These are phyloP conservation scores for Fusarium incarnatum DNA, from an alignment of 2,329 filamentous ascomycete species.

Conservation along the genomic window DNA sequence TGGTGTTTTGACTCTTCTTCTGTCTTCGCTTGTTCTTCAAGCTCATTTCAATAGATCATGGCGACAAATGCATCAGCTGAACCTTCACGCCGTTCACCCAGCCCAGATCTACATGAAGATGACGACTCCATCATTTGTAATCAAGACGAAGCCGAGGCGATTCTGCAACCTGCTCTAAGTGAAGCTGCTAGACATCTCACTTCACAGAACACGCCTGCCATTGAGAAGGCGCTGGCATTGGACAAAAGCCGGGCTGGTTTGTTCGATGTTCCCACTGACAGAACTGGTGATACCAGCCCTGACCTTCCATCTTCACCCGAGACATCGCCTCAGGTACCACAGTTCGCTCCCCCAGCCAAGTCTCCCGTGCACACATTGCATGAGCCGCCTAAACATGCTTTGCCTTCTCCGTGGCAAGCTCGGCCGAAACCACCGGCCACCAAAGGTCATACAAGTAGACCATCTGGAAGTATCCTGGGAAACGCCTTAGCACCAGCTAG, in stretches of 20 bases:
- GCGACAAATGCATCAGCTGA: constrained; percentile 15
- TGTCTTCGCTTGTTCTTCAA: not conserved
- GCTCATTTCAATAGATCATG: constrained; percentile 18
- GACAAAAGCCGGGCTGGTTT: constrained; percentile 52
- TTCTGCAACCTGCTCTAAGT: constrained; percentile 70
- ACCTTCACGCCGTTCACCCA: constrained; percentile 8
- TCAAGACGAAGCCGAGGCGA: constrained; percentile 68
- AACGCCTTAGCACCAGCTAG: constrained; percentile 61
- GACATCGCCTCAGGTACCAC: constrained; percentile 14
- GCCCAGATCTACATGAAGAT: constrained; percentile 30
- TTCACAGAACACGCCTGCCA: constrained; percentile 65
- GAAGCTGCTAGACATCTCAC: constrained; percentile 66
- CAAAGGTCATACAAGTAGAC: constrained; percentile 39
- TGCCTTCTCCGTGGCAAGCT: constrained; percentile 50
- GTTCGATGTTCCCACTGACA: constrained; percentile 42
- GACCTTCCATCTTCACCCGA: constrained; percentile 40
- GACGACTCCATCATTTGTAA: constrained; percentile 51
- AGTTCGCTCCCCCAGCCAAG: constrained; percentile 9
- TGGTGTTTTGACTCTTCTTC: not conserved
- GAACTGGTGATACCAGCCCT: constrained; percentile 42
- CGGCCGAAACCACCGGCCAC: constrained; percentile 34
- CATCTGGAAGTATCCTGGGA: constrained; percentile 53
- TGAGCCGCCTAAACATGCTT: constrained; percentile 10
- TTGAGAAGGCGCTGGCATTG: constrained; percentile 69
- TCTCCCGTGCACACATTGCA: constrained; percentile 11